phyloP scores from a whole-genome alignment of 176 grass and related monocot genomes.

The Oryza australiensis region DNA sequence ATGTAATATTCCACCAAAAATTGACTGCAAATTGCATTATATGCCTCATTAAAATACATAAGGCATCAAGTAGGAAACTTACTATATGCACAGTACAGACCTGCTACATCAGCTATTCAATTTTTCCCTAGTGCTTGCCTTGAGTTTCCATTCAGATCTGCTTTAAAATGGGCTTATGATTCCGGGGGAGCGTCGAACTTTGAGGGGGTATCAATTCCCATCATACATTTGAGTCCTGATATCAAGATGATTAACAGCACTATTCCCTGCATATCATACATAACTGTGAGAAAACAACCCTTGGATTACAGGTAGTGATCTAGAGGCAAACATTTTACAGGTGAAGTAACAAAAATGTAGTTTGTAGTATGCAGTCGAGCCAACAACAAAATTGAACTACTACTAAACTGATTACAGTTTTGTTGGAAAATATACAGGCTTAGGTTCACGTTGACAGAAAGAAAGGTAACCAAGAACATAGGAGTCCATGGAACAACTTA shows the following conservation, averaged over 20 bases:
- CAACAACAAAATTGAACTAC: not conserved
- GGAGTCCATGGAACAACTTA: constrained; percentile 46
- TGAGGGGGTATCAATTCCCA: constrained; percentile 84
- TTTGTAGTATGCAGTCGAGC: not conserved
- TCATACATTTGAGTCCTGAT: constrained; percentile 92
- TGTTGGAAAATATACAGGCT: not conserved
- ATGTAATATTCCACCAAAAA: constrained; percentile 37
- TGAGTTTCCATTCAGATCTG: constrained; percentile 7
- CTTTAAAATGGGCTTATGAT: constrained; percentile 38
- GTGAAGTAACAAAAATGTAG: not conserved
- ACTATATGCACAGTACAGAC: constrained; percentile 37
- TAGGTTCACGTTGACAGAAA: not conserved
- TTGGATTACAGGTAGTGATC: not conserved
- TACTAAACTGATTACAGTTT: not conserved
- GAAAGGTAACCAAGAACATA: not conserved
- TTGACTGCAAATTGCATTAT: not conserved
- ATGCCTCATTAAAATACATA: constrained; percentile 30
- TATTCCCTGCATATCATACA: constrained; percentile 61
- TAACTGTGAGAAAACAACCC: constrained; percentile 8
- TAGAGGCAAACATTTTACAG: constrained; percentile 12
- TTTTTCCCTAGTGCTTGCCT: not conserved
- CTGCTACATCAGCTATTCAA: not conserved
- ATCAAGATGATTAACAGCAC: constrained; percentile 97
- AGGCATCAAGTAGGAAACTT: constrained; percentile 6
- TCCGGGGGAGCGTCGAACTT: constrained; percentile 88